These are phyloP conservation scores for Boletus vermiculosoides DNA, from an alignment of 768 basidiomycete species.

Conservation along the genomic window DNA sequence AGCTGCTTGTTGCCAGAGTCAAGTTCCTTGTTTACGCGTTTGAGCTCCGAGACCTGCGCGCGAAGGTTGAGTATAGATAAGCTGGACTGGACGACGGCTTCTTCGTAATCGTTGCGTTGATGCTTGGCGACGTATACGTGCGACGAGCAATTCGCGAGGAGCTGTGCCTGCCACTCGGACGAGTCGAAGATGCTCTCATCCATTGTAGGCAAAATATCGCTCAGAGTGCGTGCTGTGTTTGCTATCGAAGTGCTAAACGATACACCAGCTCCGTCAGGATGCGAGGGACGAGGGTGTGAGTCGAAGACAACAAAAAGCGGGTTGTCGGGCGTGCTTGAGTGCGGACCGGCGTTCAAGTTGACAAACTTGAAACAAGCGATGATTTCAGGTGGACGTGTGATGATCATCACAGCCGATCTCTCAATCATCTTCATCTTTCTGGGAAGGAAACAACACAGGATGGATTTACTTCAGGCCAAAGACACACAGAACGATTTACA, in stretches of 20 bases:
- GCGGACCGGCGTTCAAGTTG: not conserved
- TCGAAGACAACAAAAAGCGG: constrained; percentile 60
- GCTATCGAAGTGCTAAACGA: constrained; percentile 49
- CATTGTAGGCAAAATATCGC: constrained; percentile 43
- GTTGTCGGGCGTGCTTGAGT: constrained; percentile 8
- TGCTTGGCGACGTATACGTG: constrained; percentile 48
- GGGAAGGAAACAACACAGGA: not conserved
- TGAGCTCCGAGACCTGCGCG: constrained; percentile 40
- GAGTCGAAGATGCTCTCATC: constrained; percentile 46
- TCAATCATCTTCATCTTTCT: constrained; percentile 26
- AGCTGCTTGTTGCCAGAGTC: constrained; percentile 26
- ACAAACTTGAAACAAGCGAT: constrained; percentile 47
- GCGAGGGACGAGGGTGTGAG: constrained; percentile 59
- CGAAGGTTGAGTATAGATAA: constrained; percentile 44
- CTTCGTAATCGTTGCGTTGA: constrained; percentile 22
- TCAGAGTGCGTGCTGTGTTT: constrained; percentile 43
- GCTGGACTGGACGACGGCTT: constrained; percentile 49
- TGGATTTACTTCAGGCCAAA: not conserved
- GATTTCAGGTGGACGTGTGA: constrained; percentile 74
- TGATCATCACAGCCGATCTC: constrained; percentile 41
- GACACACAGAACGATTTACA: not conserved
- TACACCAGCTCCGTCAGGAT: constrained; percentile 60
- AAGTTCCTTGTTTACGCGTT: constrained; percentile 29
- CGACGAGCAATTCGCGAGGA: constrained; percentile 58
- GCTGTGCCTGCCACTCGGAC: constrained; percentile 59